Base-by-base conservation (phyloP, 805 yeast species). In the Metschnikowia gelsemii region DNA sequence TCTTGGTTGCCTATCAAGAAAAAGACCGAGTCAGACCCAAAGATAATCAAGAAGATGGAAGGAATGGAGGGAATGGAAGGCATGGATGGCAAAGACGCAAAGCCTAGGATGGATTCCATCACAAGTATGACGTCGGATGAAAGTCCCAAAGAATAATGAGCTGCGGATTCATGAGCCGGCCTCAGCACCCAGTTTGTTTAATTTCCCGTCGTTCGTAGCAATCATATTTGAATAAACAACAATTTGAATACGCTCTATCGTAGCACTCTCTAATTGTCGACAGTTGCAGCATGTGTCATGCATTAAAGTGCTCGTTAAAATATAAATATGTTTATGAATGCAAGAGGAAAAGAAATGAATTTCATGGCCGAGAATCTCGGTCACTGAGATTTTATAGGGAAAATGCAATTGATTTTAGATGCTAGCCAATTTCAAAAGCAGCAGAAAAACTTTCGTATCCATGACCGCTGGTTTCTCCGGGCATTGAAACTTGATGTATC, bases 1-100 rank as follows among this genome's bases (percentile, higher is more conserved):
- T 68, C 62, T 25, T 68, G 73, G 73, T 46, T 68, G 51, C 66
- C 70, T 4, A 38, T 40, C 8, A 37, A 42, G 17, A 48, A 50
- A 7, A n/a, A n/a, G n/a, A n/a, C n/a, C n/a, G n/a, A n/a, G n/a
- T n/a, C n/a, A n/a, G n/a, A n/a, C n/a, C 28, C 40, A 4, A 35
- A 25, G 7, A 36, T 35, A 3, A 45, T 36, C 3, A 28, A 35
- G 11, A 35, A 17, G 14, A 43, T 42, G 33, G 41, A 42, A 1
- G 31, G 34, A 11, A 39, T 41, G 45, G 45, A 46, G 2, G 40
- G 42, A 3, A 32, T 43, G 24, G 38, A 45, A 9, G 20, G 39
- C 18, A 38, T 41, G 50, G 35, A 35, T 28, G 34, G 42, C 12
- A 39, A 45, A 34, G 44, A 45, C 14, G 26, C 38, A 3, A 40